Evolutionary conservation across 148 eudicot genomes (phyloP).

Genomic region (Vaccinium corymbosum): DNA sequence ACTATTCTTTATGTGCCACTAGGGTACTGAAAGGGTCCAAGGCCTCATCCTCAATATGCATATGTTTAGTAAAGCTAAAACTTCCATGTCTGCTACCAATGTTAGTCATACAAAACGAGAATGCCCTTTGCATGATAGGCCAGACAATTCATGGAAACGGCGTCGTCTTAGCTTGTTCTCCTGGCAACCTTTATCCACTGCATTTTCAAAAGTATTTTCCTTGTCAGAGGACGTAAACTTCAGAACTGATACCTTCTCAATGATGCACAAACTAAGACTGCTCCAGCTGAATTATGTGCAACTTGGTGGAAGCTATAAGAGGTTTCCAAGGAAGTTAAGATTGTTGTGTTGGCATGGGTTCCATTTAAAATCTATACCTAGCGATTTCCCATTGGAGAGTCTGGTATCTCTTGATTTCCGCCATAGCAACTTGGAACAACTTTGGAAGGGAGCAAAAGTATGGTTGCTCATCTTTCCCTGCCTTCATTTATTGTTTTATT

Average conservation of each 20-base stretch:
- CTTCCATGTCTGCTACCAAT: background rate
- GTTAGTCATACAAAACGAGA: background rate
- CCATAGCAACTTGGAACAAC: constrained; percentile 4
- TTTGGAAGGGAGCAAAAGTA: constrained; percentile 12
- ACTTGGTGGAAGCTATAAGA: background rate
- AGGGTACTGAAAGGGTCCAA: background rate
- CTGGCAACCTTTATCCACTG: background rate
- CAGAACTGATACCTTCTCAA: constrained; percentile 5
- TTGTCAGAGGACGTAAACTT: background rate
- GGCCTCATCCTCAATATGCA: constrained; percentile 5
- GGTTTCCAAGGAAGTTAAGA: constrained; percentile 10
- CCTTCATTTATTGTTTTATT: background rate
- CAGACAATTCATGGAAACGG: background rate
- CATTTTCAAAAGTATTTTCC: background rate
- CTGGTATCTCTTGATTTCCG: constrained; percentile 10
- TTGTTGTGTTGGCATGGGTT: constrained; percentile 7
- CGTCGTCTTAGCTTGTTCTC: background rate
- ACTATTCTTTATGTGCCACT: background rate
- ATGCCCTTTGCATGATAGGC: background rate
- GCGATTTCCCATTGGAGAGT: background rate
- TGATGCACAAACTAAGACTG: constrained; percentile 13
- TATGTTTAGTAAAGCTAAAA: background rate
- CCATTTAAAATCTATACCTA: constrained; percentile 9
- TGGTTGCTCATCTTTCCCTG: too few species aligned
- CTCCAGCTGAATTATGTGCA: constrained; percentile 7